These are phyloP conservation scores for Wickerhamiella bombiphila DNA, from an alignment of 805 yeast genomes.

Conservation along the genomic window DNA sequence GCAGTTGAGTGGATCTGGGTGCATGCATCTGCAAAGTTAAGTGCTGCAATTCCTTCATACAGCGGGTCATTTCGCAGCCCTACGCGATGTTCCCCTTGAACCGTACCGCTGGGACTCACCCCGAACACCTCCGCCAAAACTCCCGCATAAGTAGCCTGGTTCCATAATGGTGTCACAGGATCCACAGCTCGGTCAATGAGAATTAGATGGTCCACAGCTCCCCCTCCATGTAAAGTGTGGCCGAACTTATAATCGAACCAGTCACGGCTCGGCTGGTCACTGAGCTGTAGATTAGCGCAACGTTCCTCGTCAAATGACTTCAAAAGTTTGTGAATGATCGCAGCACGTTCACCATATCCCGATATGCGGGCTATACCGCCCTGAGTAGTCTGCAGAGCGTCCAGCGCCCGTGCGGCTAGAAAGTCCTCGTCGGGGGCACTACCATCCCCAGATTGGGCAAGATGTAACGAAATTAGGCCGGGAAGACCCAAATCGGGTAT, in stretches of 20 bases:
- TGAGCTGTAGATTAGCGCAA: slow-evolving; percentile 2
- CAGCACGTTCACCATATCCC: slow-evolving; percentile 46
- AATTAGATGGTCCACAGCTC: slow-evolving; percentile 40
- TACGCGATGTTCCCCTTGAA: slow-evolving; percentile 3
- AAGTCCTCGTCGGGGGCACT: slow-evolving; percentile 4
- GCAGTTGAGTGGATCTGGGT: slow-evolving; percentile 56
- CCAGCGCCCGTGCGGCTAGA: slow-evolving; percentile 34
- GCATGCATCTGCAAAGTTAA: slow-evolving; percentile 74
- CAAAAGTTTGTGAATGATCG: slow-evolving; percentile 32
- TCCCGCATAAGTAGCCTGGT: slow-evolving; percentile 73
- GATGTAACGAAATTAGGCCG: neutral
- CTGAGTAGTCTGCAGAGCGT: slow-evolving; percentile 30
- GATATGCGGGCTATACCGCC: slow-evolving; percentile 38
- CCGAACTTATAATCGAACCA: slow-evolving; percentile 20
- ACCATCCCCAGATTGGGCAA: too few relatives aligned
- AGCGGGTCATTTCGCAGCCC: slow-evolving; percentile 13
- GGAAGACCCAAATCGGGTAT: slow-evolving; percentile 6
- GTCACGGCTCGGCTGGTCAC: neutral
- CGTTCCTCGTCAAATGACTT: slow-evolving; percentile 20
- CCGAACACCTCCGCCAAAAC: slow-evolving; percentile 59
- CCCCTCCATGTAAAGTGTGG: slow-evolving; percentile 20
- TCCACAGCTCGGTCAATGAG: slow-evolving; percentile 72
- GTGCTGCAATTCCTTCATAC: slow-evolving; percentile 33
- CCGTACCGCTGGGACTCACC: slow-evolving; percentile 26
- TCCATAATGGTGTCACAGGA: slow-evolving; percentile 50